Evolutionary conservation across 176 grass and related monocot species (phyloP).

Genomic region (Elymus sibiricus): DNA sequence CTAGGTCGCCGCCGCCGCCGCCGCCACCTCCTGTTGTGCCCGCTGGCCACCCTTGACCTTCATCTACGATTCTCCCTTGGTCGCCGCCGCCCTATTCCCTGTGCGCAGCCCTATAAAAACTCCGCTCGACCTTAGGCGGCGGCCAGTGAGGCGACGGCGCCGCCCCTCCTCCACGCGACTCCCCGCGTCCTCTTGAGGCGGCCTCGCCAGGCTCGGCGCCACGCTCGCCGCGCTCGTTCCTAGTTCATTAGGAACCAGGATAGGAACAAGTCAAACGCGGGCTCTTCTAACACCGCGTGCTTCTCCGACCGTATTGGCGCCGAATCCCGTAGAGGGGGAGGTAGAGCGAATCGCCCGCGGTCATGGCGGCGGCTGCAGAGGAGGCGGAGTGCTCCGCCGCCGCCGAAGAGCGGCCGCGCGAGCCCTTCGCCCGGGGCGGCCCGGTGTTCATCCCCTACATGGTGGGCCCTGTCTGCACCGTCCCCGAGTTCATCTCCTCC

Average conservation of each 20-base stretch:
- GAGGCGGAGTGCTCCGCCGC: slow-evolving; percentile 32
- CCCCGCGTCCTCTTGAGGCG: too few relatives aligned
- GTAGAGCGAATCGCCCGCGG: neutral
- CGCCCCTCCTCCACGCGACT: too few relatives aligned
- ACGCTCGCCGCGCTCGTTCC: too few relatives aligned
- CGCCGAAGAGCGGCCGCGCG: slow-evolving; percentile 22
- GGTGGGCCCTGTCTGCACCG: slow-evolving; percentile 55
- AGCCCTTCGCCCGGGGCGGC: slow-evolving; percentile 68
- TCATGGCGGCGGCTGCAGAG: slow-evolving; percentile 18
- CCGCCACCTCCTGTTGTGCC: too few relatives aligned
- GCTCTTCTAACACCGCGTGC: neutral
- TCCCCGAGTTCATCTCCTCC: slow-evolving; percentile 62
- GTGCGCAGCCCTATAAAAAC: neutral
- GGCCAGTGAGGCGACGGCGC: neutral
- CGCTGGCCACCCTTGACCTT: neutral
- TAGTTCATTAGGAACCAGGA: too few relatives aligned
- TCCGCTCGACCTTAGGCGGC: neutral
- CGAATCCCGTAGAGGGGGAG: neutral
- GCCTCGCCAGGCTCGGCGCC: too few relatives aligned
- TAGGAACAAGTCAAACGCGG: neutral
- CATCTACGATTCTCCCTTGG: neutral
- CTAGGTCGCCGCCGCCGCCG: neutral
- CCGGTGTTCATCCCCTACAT: slow-evolving; percentile 71
- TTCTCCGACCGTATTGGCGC: neutral
- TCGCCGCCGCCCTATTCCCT: too few relatives aligned